Base-by-base conservation (phyloP, 768 basidiomycete genomes). In the Psilocybe tampanensis region DNA sequence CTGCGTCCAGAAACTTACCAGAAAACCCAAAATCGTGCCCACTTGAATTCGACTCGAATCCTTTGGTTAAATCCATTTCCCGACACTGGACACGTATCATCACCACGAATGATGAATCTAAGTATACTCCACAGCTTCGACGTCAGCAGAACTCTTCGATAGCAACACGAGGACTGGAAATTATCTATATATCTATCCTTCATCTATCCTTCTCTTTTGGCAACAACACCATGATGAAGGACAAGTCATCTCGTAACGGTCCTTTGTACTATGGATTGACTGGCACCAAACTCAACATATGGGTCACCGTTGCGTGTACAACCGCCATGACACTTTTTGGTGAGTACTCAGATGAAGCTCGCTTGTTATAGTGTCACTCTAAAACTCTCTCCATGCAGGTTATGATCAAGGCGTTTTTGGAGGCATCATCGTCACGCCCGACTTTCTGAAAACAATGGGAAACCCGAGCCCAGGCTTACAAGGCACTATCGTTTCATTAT, bases 341-440 rank as follows among this genome's bases (percentile, higher is more conserved):
- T 79, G 50, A 41, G 72, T 52, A 3, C 19, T 11, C 12, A n/a
- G 4, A 32, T 45, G 13, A 6, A 24, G 23, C 36, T 54, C 3
- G 15, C 29, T 51, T 0, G 36, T 18, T 29, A 15, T n/a, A 26
- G 11, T 24, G 26, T n/a, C 22, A 22, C 52, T 51, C 41, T n/a
- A 19, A 39, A 23, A 11, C 2, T 22, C 7, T 17, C 21, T 53
- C 39, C 33, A 21, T 44, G 19, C 45, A 79, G 78, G 80, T 21
- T 80, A 82, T 64, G 79, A 82, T 63, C 80, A 80, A 54, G 80
- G 79, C n/a, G 79, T 82, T 18, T 82, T 80, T 59, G 80, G 80
- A 21, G 79, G 79, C 0, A 80, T 80, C 53, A 80, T 82, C 51
- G 76, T 82, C 49, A 80, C 80, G 6, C 70, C 71, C 22, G 67